Base-by-base conservation (phyloP, 2,329 filamentous ascomycete species). In the Ophiognomonia clavigignenti-juglandacearum region DNA sequence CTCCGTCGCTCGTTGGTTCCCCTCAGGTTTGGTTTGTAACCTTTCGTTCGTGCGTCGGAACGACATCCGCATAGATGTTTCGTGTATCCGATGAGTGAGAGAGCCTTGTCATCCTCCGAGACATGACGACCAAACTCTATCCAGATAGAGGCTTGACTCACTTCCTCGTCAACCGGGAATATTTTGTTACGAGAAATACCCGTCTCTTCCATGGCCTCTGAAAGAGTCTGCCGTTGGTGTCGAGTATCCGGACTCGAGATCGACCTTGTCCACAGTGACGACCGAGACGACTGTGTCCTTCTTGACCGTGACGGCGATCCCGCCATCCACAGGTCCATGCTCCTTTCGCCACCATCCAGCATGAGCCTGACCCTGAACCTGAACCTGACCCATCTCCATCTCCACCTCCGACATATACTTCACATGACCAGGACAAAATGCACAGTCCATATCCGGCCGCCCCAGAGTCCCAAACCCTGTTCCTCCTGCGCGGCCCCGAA, bases 251-350 rank as follows among this genome's bases (percentile, higher is more conserved):
- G 40, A 37, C 8, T 32, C 22, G 19, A 34, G 27, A n/a, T 38
- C 36, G 27, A 43, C 20, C 31, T 57, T 53, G 20, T 51, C 44
- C 39, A 60, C 59, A n/a, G 61, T 57, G 22, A 58, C 58, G 7
- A 63, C 57, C 13, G 53, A 57, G 4, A 61, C 62, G 13, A 62
- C 57, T 36, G 53, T 51, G 39, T 61, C 59, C 57, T 61, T 56
- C 50, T 61, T 56, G n/a, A 63, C 61, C n/a, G n/a, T n/a, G n/a
- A n/a, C n/a, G n/a, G 49, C 53, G 50, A 57, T 52, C 11, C 41
- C 37, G 39, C 24, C 14, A 41, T 41, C 24, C 4, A 18, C n/a
- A 4, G 26, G 24, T 26, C 11, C 39, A 27, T 24, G 24, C 6
- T 31, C 39, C 11, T 26, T 4, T n/a, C 24, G 19, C 23, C 20